Percentiles rank a stretch among this genome's conserved stretches.
Conservation (phyloP, 805 yeast genomes). For the Candida stauntonica region DNA sequence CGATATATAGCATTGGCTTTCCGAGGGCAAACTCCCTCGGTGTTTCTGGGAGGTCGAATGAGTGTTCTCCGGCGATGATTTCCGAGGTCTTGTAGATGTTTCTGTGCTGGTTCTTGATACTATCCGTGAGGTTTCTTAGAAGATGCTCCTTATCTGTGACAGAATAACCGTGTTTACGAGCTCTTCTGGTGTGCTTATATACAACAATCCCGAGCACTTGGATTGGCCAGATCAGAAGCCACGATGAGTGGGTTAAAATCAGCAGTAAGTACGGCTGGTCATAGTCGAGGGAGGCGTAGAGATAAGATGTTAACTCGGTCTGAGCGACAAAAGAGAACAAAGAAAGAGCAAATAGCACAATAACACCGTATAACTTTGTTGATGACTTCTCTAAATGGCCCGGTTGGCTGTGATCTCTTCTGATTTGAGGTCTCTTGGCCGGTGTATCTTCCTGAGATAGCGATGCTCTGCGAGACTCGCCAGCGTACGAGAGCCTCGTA, state of each 20-base stretch:
- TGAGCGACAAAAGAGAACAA: conserved; percentile 66
- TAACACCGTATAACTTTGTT: conserved; percentile 11
- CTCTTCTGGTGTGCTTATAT: conserved; percentile 37
- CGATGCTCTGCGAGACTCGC: conserved; percentile 10
- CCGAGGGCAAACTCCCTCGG: conserved; percentile 12
- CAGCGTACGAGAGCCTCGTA: conserved; percentile 10
- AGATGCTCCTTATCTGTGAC: conserved; percentile 15
- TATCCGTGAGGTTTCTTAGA: conserved; percentile 29
- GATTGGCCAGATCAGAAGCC: conserved; percentile 70
- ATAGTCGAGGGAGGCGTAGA: conserved; percentile 52
- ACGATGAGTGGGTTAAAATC: conserved; percentile 71
- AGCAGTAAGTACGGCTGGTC: conserved; percentile 66
- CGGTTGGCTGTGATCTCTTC: neutral
- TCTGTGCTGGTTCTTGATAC: conserved; percentile 39
- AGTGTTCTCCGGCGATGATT: conserved; percentile 16
- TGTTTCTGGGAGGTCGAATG: conserved; percentile 15
- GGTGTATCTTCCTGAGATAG: conserved; percentile 5
- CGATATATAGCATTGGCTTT: conserved; percentile 34
- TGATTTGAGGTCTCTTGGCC: no score
- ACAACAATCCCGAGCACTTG: conserved; percentile 51
- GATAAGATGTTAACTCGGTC: conserved; percentile 73
- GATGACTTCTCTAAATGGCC: conserved; percentile 18
- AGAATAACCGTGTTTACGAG: conserved; percentile 9
- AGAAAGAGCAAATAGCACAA: conserved; percentile 41
- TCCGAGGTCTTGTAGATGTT: conserved; percentile 35